Percentiles rank a stretch among this genome's conserved stretches.
Evolutionary conservation across 1,284 basidiomycete genomes (phyloP).

Genomic region (Cryptococcus hybrid): DNA sequence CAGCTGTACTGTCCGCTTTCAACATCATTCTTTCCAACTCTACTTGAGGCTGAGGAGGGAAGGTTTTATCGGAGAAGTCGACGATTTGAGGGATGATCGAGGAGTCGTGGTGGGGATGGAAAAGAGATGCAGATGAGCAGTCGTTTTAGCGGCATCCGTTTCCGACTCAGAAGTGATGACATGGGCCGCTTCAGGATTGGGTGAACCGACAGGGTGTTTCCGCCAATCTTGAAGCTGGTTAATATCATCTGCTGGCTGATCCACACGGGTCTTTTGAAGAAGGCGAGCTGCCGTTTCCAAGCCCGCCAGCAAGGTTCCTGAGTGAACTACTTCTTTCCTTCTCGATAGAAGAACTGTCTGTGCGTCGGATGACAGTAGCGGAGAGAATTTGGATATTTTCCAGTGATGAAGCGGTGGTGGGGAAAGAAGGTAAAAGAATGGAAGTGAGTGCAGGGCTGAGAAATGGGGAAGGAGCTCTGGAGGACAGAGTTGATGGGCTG

Average conservation of each 20-base stretch:
- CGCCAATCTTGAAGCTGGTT: conserved; percentile 21
- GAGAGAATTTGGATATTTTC: conserved; percentile 32
- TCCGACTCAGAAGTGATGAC: no score
- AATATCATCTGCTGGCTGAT: conserved; percentile 21
- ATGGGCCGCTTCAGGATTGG: conserved; percentile 2
- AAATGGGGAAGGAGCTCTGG: not conserved
- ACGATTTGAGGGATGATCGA: not conserved
- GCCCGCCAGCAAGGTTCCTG: not conserved
- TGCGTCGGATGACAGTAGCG: conserved; percentile 21
- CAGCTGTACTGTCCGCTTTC: conserved; percentile 9
- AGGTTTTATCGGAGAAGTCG: not conserved
- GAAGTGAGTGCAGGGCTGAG: conserved; percentile 5
- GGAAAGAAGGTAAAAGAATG: conserved; percentile 31
- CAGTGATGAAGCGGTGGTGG: conserved; percentile 18
- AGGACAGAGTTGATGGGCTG: conserved; percentile 4
- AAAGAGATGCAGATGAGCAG: conserved; percentile 1
- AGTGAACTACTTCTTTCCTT: conserved; percentile 9
- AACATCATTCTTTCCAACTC: conserved; percentile 20
- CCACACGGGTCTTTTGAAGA: conserved; percentile 14
- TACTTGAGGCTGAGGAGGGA: not conserved
- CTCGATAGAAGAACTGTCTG: conserved; percentile 1
- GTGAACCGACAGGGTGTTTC: conserved; percentile 5
- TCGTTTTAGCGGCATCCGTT: not conserved
- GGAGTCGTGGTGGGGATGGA: not conserved
- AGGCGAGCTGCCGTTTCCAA: not conserved